These are phyloP conservation scores for Blyttiomyces sp. DNA, from an alignment of 371 early-diverging fungal genomes.

Conservation along the genomic window DNA sequence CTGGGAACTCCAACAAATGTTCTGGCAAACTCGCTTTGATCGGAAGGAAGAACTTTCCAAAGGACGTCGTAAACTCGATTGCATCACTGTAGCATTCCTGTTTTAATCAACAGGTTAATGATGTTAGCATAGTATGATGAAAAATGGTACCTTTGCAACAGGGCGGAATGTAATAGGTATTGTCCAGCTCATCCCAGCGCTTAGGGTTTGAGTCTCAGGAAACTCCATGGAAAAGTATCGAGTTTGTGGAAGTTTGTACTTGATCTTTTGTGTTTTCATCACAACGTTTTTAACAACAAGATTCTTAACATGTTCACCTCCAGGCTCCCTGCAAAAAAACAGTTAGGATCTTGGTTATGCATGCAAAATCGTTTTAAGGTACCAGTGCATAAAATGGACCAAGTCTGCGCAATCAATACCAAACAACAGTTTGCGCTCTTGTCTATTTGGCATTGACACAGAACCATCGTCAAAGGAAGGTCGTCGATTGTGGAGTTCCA, in stretches of 20 bases:
- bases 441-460: constrained; percentile 31
- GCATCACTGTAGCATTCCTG: constrained; percentile 47
- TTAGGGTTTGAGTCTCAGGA: constrained; percentile 48
- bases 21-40: constrained; percentile 49
- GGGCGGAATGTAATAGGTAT: constrained; percentile 52
- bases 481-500: too few relatives aligned
- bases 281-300: constrained; percentile 49
- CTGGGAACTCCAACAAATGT: constrained; percentile 40
- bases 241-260: constrained; percentile 49
- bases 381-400: constrained; percentile 50
- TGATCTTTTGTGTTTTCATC: constrained; percentile 56
- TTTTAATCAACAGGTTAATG: neutral
- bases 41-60: constrained; percentile 45
- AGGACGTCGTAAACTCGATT: constrained; percentile 44
- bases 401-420: constrained; percentile 51
- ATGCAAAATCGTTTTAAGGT: neutral
- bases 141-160: constrained; percentile 39
- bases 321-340: constrained; percentile 44
- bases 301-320: constrained; percentile 48
- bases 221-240: constrained; percentile 51
- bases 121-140: neutral
- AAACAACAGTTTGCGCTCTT: constrained; percentile 32
- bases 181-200: constrained; percentile 54
- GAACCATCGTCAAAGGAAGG: too few relatives aligned
- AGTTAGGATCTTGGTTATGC: neutral